Base-by-base conservation (phyloP, 139 green algal genomes). In the Mychonastes homosphaera region DNA sequence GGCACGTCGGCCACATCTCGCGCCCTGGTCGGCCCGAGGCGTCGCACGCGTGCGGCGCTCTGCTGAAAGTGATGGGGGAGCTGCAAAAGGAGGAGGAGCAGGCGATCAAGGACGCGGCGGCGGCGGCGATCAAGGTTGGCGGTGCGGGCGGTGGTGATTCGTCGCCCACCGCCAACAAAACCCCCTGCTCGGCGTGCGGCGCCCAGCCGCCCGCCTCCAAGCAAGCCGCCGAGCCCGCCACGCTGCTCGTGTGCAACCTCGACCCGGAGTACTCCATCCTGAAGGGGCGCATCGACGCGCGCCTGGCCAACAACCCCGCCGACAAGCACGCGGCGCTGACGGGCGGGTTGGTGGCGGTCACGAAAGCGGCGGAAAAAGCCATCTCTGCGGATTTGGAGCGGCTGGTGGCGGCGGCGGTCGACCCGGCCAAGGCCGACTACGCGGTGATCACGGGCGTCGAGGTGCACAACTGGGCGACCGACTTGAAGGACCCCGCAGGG, bases 261-360 rank as follows among this genome's bases (percentile, higher is more conserved):
- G 82, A 95, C 64, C 80, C 79, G 0, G 87, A 95, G 83, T 85
- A 81, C 53, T 81, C 79, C 63, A 89, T 91, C 62, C 73, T 95
- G 28, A 88, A 87, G 75, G 65, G 85, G 62, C 79, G 84, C 46
- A 71, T 94, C 47, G 79, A 74, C 2, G n/a, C n/a, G n/a, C n/a
- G n/a, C n/a, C n/a, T 62, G 50, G 39, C 62, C 26, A 68, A 61
- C 61, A 54, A 46, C 38, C 33, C 33, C 33, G 52, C 52, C 28
- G 15, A 21, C 15, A 16, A 1, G 15, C 26, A 54, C 34, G 50
- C 54, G 26, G 50, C 36, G 18, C 53, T 43, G 13, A 30, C 18
- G 15, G 56, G 56, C 16, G 34, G 26, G 35, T 47, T 65, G 12
- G 35, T 36, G n/a, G 58, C 56, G 35, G 57, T 88, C 23, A 88